Evolutionary conservation across 495 filamentous ascomycete genomes (phyloP).

Genomic region (Aspergillus coremiiformis): DNA sequence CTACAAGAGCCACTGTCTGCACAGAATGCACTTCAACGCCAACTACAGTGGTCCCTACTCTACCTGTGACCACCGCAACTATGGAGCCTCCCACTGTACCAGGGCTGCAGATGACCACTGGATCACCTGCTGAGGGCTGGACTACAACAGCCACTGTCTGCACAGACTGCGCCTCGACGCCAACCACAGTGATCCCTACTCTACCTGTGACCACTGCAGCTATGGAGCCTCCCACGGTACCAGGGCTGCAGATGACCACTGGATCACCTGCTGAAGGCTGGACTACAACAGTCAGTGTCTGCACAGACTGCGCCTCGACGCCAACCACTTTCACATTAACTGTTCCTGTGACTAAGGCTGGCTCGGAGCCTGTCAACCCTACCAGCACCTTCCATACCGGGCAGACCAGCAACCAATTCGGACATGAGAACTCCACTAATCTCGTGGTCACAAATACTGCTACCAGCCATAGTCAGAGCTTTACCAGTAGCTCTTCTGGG

Average conservation of each 20-base stretch:
- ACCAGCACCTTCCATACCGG: background rate
- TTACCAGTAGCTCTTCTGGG: background rate
- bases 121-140: slow-evolving; percentile 25
- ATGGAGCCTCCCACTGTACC: slow-evolving; percentile 3
- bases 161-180: slow-evolving; percentile 34
- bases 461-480: slow-evolving; percentile 1
- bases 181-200: slow-evolving; percentile 39
- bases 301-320: slow-evolving; percentile 32
- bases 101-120: background rate
- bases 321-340: slow-evolving; percentile 32
- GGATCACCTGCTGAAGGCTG: slow-evolving; percentile 24
- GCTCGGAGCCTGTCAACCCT: background rate
- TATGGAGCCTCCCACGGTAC: slow-evolving; percentile 3
- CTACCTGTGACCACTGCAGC: slow-evolving; percentile 19
- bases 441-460: background rate
- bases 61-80: slow-evolving; percentile 18
- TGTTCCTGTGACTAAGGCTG: slow-evolving; percentile 14
- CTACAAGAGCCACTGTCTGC: slow-evolving; percentile 36
- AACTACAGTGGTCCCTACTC: slow-evolving; percentile 34
- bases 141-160: slow-evolving; percentile 39
- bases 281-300: slow-evolving; percentile 36
- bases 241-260: slow-evolving; percentile 1
- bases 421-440: background rate
- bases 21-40: slow-evolving; percentile 31
- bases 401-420: background rate